Conservation (phyloP, 257 asterid genomes). For the Catharanthus roseus region DNA sequence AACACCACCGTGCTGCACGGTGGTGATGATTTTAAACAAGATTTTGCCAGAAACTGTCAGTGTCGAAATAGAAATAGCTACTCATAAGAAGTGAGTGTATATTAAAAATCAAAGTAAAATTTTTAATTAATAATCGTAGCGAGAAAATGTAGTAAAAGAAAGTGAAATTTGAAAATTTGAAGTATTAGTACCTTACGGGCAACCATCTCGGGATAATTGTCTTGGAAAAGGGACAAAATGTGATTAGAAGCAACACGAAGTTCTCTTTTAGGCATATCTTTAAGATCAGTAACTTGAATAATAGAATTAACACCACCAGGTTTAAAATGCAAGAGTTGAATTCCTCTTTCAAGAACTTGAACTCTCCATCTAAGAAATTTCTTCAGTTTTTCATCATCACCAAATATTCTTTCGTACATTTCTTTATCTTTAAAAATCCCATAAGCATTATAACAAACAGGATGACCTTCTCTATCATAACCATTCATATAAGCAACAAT, state of each 20-base stretch:
- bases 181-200: slow-evolving; percentile 61
- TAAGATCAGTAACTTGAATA: slow-evolving; percentile 66
- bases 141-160: no score
- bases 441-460: slow-evolving; percentile 86
- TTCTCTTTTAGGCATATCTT: slow-evolving; percentile 86
- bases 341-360: slow-evolving; percentile 65
- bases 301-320: slow-evolving; percentile 81
- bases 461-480: slow-evolving; percentile 56
- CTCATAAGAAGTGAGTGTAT: no score
- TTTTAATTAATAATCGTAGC: no score
- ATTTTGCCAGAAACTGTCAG: no score
- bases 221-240: slow-evolving; percentile 75
- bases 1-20: no score
- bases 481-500: slow-evolving; percentile 75
- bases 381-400: slow-evolving; percentile 53
- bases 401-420: slow-evolving; percentile 60
- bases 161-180: background rate
- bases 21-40: no score
- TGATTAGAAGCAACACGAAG: slow-evolving; percentile 81
- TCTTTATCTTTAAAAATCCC: slow-evolving; percentile 70
- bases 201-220: slow-evolving; percentile 93
- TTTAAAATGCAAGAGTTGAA: slow-evolving; percentile 55
- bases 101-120: no score
- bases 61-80: no score
- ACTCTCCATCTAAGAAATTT: slow-evolving; percentile 68